Percentiles rank a stretch among this genome's conserved stretches.
phyloP scores from a whole-genome alignment of 179 eudicot genomes.

The Spinacia oleracea region DNA sequence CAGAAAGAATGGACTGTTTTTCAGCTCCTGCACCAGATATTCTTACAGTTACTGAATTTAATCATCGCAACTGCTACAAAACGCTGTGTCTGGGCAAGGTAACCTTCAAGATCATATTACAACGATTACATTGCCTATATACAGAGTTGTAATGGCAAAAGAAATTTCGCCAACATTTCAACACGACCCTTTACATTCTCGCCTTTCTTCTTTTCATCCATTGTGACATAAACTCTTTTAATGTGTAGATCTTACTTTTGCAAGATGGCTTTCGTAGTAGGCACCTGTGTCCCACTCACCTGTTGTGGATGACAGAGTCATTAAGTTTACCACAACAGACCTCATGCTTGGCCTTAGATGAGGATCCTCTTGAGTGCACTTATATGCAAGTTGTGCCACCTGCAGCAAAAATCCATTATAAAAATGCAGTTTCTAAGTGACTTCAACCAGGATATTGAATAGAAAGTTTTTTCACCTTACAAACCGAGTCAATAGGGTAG shows the following conservation, averaged over 20 bases:
- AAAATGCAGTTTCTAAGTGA: constrained; percentile 1
- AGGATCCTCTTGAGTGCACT: constrained; percentile 57
- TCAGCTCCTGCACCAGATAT: not conserved
- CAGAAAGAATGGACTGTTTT: not conserved
- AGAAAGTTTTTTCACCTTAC: constrained; percentile 35
- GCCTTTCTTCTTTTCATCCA: not conserved
- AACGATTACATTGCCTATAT: not conserved
- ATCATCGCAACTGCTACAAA: not conserved
- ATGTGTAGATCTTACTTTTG: constrained; percentile 28
- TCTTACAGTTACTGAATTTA: not conserved
- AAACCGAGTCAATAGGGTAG: constrained; percentile 47
- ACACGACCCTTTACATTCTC: not conserved
- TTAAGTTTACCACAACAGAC: constrained; percentile 49
- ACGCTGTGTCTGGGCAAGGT: not conserved
- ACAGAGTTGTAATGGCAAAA: not conserved
- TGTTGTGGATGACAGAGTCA: constrained; percentile 44
- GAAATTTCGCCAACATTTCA: not conserved
- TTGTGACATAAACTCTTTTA: not conserved
- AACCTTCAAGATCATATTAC: not conserved
- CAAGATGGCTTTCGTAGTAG: constrained; percentile 31
- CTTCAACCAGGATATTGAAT: not conserved
- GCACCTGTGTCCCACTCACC: constrained; percentile 44
- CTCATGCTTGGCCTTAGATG: constrained; percentile 55
- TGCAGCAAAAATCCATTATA: constrained; percentile 22
- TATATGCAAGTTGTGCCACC: constrained; percentile 52